Evolutionary conservation across 768 basidiomycete genomes (phyloP).

Genomic region (Obba rivulosa): DNA sequence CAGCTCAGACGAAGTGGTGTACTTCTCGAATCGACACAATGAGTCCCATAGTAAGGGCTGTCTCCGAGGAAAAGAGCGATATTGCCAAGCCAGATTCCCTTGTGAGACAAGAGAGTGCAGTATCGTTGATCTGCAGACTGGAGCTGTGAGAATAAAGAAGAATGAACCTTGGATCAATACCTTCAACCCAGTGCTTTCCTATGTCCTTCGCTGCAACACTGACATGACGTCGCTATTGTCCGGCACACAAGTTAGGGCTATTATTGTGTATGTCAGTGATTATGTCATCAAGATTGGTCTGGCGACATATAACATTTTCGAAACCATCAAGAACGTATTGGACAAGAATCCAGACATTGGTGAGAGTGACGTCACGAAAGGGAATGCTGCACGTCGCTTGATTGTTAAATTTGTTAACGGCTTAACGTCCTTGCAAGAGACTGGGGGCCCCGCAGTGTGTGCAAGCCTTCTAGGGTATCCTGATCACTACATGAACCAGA

Average conservation of each 20-base stretch:
- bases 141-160: conserved; percentile 25
- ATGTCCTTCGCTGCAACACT: conserved; percentile 32
- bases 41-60: conserved; percentile 14
- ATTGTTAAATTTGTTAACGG: conserved; percentile 34
- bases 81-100: conserved; percentile 34
- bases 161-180: conserved; percentile 33
- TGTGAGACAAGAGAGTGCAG: conserved; percentile 18
- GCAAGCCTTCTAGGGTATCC: conserved; percentile 30
- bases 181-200: conserved; percentile 24
- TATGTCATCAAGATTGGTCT: conserved; percentile 37
- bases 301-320: conserved; percentile 35
- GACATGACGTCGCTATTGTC: conserved; percentile 33
- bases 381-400: too few relatives aligned
- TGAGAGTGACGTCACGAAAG: too few relatives aligned
- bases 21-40: conserved; percentile 6
- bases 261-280: conserved; percentile 34
- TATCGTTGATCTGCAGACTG: conserved; percentile 22
- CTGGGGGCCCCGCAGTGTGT: conserved; percentile 32
- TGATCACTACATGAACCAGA: conserved; percentile 34
- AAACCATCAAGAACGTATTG: too few relatives aligned
- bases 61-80: conserved; percentile 21
- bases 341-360: too few relatives aligned
- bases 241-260: conserved; percentile 33
- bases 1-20: conserved; percentile 3
- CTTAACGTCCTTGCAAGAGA: conserved; percentile 29